Evolutionary conservation across 352 stramenopile genomes (phyloP), one percentile per base, ranked within the genome.

Genomic region (Phytophthora boehmeriae): DNA sequence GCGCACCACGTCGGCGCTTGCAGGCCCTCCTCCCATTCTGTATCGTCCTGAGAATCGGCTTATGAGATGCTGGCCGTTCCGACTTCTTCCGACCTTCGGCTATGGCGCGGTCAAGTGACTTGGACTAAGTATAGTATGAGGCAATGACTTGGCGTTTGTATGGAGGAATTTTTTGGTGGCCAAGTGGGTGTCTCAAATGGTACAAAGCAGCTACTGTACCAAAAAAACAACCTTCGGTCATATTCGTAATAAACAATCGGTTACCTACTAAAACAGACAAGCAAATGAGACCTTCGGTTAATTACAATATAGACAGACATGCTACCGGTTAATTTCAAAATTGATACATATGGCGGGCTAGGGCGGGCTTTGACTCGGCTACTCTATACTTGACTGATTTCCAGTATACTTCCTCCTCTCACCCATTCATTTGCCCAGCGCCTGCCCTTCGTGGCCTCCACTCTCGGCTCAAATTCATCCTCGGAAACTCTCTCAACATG

Each of bases 401-500:
- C 70, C 71, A 69, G 75, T 90, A 90, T 89, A 48, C 51, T 79
- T 67, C 63, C 16, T 75, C 54, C 71, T 92, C 75, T 76, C 88
- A 85, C 83, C 85, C 85, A 93, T 86, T 93, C 85, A 89, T 93
- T 93, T 90, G 70, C 13, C 6, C 25, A 13, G 4, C 62, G 55
- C 43, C 25, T 67, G 35, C 45, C 38, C 39, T 43, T 30, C 23
- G 20, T 16, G 39, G 27, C 23, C 58, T 43, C 41, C 63, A 63
- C 51, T 67, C 54, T 61, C 55, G 25, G 36, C 50, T 71, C 59
- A 64, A 76, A 80, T 89, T 90, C 83, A 92, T 90, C 83, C 76
- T 88, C 81, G 80, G 81, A 94, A 92, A 91, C 67, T 77, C 80
- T 92, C 82, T 92, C 81, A 93, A 91, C 80, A 95, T 95, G 86